phyloP scores from a whole-genome alignment of 106 monocot genomes.

The Acanthochlamys bracteata region DNA sequence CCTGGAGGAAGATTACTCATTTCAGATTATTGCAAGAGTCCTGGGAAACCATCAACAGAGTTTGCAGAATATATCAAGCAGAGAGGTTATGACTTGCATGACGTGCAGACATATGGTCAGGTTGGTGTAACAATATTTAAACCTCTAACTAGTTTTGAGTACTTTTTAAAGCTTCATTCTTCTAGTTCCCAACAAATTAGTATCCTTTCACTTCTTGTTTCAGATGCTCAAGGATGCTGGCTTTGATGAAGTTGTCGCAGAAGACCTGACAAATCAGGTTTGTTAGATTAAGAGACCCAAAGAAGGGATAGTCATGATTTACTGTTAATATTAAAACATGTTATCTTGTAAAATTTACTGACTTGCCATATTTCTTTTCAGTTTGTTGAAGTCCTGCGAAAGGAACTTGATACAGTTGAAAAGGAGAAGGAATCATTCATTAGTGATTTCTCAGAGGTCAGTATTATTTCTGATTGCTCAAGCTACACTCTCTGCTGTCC shows the following conservation, averaged over 20 bases:
- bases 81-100: constrained; percentile 93
- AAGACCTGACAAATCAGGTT: constrained; percentile 95
- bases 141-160: too few species aligned
- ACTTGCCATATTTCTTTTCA: constrained; percentile 23
- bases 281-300: background rate
- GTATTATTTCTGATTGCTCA: background rate
- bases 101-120: constrained; percentile 77
- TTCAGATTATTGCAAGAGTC: constrained; percentile 82
- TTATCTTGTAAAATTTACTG: too few species aligned
- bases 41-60: constrained; percentile 53
- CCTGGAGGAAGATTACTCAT: constrained; percentile 88
- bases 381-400: constrained; percentile 72
- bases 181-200: background rate
- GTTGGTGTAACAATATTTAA: too few species aligned
- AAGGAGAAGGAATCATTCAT: constrained; percentile 64
- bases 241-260: constrained; percentile 73
- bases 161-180: background rate
- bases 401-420: constrained; percentile 65
- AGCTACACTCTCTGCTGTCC: background rate
- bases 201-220: background rate
- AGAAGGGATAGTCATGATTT: too few species aligned
- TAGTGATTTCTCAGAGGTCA: constrained; percentile 76
- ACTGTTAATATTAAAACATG: background rate
- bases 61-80: constrained; percentile 82
- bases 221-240: constrained; percentile 92